phyloP scores from a whole-genome alignment of 108 stramenopile genomes.

The Epithemia pelagica region DNA sequence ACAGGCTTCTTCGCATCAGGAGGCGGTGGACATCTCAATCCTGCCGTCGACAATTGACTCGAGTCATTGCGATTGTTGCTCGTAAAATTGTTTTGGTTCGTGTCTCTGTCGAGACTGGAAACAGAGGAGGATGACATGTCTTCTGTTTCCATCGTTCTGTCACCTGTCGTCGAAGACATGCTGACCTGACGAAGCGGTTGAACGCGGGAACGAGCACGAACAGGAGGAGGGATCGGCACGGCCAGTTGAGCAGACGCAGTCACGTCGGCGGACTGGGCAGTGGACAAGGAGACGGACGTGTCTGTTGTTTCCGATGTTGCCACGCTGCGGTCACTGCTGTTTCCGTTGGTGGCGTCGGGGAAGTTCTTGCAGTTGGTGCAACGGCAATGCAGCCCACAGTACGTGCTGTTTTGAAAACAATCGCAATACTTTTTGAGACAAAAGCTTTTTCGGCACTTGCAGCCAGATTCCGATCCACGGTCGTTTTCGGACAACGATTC shows the following conservation, averaged over 20 bases:
- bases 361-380: slow-evolving; percentile 39
- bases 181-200: background rate
- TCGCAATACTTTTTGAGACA: slow-evolving; percentile 97
- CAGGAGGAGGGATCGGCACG: no score
- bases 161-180: no score
- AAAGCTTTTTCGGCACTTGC: slow-evolving; percentile 87
- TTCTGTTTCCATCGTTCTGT: no score
- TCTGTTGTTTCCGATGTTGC: background rate
- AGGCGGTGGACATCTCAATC: background rate
- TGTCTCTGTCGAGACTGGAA: no score
- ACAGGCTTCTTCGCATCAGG: background rate
- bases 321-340: background rate
- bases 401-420: slow-evolving; percentile 73
- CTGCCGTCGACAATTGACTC: background rate
- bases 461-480: slow-evolving; percentile 61
- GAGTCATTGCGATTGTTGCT: background rate
- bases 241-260: no score
- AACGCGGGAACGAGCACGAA: background rate
- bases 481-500: no score
- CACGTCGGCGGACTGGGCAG: no score
- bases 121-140: no score
- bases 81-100: no score
- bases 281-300: background rate
- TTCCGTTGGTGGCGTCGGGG: slow-evolving; percentile 4
- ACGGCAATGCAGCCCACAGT: slow-evolving; percentile 77